Base-by-base conservation (phyloP, 73 alveolate genomes). In the Uronychia binucleata region DNA sequence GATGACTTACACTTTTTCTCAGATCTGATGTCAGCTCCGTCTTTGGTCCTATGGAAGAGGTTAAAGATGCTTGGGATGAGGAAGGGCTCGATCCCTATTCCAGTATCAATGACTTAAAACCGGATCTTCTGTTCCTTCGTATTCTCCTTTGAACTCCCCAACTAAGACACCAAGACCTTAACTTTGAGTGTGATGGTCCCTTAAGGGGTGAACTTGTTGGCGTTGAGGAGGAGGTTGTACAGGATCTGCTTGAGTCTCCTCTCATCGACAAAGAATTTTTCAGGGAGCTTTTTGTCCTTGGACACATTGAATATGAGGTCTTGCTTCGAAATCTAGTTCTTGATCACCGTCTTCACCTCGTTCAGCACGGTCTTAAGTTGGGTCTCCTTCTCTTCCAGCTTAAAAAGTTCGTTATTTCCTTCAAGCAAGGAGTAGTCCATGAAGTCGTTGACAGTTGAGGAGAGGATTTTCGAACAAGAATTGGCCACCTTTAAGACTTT, bases 181-280 rank as follows among this genome's bases (percentile, higher is more conserved):
- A 78, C 76, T 78, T 78, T 78, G 19, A 78, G 34, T 25, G 8
- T 31, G 11, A 78, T 34, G 26, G 14, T 26, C 1, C 85, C 85
- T 13, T 78, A 11, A 30, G 8, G 13, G 32, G 85, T 78, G 33
- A 78, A 78, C 27, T 78, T 78, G 1, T 26, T 34, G 30, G 85
- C 85, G 33, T 78, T 78, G 26, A 11, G 34, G 1, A 78, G 76
- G 5, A 78, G 31, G 33, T 78, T 78, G 34, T 31, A 33, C 13
- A 78, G 76, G 32, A 78, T 78, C 31, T 78, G 76, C 58, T 78
- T 34, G 26, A 78, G 0, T 26, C 85, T 8, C 32, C 33, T 33
- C 1, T 28, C 1, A 34, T 78, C 85, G 1, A 25, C n/a, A 28
- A 5, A 28, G 58, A 75, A 26, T 28, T 30, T 5, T 28, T 28